These are phyloP conservation scores for Cutaneotrichosporon cavernicola DNA, from an alignment of 1,284 basidiomycete species.

Conservation along the genomic window DNA sequence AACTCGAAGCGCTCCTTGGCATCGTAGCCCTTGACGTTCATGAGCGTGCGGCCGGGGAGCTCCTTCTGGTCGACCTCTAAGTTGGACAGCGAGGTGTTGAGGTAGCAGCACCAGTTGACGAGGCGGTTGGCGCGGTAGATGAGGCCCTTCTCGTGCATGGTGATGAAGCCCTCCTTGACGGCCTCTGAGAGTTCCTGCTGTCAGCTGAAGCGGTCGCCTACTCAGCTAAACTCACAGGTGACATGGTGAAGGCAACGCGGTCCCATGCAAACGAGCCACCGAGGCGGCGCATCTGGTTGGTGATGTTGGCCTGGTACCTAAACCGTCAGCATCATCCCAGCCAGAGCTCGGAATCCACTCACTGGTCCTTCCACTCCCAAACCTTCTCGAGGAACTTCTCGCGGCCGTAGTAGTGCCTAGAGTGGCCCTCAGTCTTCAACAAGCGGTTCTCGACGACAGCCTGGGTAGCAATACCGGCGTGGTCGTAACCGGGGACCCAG, in stretches of 20 bases:
- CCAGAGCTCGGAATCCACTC: conserved; percentile 38
- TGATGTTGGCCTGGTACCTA: conserved; percentile 81
- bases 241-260: conserved; percentile 94
- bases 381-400: conserved; percentile 90
- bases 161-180: conserved; percentile 88
- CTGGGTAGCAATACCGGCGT: conserved; percentile 98
- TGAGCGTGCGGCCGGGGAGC: conserved; percentile 79
- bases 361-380: conserved; percentile 97
- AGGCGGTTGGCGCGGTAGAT: conserved; percentile 95
- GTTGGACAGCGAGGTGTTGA: conserved; percentile 96
- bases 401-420: conserved; percentile 89
- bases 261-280: conserved; percentile 95
- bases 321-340: conserved; percentile 12
- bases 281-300: conserved; percentile 81
- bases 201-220: not conserved
- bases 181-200: conserved; percentile 72
- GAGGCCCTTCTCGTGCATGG: conserved; percentile 86
- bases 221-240: conserved; percentile 63
- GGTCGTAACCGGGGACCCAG: conserved; percentile 94
- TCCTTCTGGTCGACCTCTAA: conserved; percentile 96
- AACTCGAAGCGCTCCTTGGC: conserved; percentile 94
- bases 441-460: conserved; percentile 95
- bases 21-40: conserved; percentile 93
- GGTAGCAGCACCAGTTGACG: conserved; percentile 96
- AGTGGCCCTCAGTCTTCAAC: conserved; percentile 77